phyloP scores from a whole-genome alignment of 306 rosid species.

The Hippophae tibetana region DNA sequence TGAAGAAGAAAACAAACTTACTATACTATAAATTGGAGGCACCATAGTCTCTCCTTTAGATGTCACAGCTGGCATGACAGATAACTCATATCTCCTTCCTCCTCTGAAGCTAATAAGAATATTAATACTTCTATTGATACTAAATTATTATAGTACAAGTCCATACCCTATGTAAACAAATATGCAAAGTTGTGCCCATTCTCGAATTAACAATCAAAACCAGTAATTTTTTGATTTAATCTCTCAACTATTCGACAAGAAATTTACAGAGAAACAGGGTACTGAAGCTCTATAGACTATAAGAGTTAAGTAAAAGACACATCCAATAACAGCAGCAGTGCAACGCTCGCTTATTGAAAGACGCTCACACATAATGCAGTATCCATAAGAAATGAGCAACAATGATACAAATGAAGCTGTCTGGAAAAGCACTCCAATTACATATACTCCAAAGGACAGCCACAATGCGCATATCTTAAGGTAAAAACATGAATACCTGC shows the following conservation, averaged over 20 bases:
- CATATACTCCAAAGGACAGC: conserved; percentile 95
- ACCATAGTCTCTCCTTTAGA: conserved; percentile 41
- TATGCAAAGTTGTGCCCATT: conserved; percentile 83
- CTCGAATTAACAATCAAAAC: conserved; percentile 77
- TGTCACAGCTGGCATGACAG: conserved; percentile 68
- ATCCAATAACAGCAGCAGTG: conserved; percentile 76
- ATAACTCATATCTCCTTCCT: too few species aligned
- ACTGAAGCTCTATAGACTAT: conserved; percentile 88
- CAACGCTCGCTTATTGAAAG: conserved; percentile 80
- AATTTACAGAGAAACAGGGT: conserved; percentile 80
- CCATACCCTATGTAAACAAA: conserved; percentile 84
- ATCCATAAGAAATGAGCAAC: conserved; percentile 89
- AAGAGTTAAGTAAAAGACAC: conserved; percentile 86
- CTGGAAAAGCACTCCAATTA: conserved; percentile 93
- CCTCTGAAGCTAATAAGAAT: too few species aligned
- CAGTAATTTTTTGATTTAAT: conserved; percentile 72
- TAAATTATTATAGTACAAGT: not conserved
- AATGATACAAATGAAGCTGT: conserved; percentile 83
- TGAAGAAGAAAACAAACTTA: conserved; percentile 25
- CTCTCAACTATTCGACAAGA: too few species aligned
- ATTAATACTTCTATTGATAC: too few species aligned
- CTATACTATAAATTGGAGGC: conserved; percentile 77
- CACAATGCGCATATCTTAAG: conserved; percentile 80
- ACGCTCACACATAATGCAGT: conserved; percentile 88
- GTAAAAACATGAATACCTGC: conserved; percentile 91